phyloP scores from a whole-genome alignment of 306 rosid species.

The Sicyos baderoa region DNA sequence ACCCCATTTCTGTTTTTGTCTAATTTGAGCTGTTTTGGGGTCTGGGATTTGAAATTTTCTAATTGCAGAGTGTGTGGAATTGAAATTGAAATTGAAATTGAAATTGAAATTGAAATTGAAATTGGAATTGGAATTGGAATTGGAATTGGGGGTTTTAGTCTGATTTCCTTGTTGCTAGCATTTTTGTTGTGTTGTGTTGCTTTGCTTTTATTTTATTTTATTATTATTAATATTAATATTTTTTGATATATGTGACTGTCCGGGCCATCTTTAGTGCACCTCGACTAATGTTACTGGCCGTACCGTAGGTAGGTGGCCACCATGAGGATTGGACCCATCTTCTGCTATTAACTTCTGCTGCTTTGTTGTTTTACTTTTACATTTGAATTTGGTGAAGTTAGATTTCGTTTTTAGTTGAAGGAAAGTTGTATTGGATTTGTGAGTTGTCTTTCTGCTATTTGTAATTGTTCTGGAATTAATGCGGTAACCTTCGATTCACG shows the following conservation, averaged over 20 bases:
- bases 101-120: too few species aligned
- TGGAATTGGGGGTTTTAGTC: background rate
- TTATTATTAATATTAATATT: too few species aligned
- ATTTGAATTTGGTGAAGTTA: background rate
- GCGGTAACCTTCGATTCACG: background rate
- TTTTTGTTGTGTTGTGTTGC: background rate
- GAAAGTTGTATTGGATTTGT: background rate
- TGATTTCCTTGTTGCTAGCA: background rate
- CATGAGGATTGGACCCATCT: too few species aligned
- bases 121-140: background rate
- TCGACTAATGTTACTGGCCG: too few species aligned
- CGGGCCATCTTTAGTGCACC: too few species aligned
- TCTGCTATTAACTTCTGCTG: background rate
- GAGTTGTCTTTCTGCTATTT: background rate
- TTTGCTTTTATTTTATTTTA: too few species aligned
- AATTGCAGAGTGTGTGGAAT: background rate
- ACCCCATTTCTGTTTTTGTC: background rate
- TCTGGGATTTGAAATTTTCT: background rate
- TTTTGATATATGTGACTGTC: too few species aligned
- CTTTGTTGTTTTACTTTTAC: background rate
- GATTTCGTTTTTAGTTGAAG: background rate
- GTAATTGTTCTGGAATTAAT: background rate
- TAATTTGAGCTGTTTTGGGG: background rate
- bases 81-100: background rate
- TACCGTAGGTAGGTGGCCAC: too few species aligned